Evolutionary conservation across 768 basidiomycete species (phyloP), one percentile per base, ranked within the genome.

Genomic region (Collybiopsis luxurians): DNA sequence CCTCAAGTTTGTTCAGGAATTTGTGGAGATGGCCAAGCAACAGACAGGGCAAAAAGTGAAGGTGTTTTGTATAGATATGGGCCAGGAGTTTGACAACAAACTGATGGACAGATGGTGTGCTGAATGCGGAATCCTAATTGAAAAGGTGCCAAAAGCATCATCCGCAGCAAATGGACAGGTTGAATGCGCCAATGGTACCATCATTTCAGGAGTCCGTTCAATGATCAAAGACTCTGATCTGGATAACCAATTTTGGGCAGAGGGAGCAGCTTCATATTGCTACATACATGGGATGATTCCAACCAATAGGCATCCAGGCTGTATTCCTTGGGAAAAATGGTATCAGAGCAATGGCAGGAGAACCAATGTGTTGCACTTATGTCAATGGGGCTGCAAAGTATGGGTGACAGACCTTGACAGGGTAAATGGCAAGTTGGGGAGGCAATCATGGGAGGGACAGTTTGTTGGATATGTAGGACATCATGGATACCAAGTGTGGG

Each of bases 391-490:
- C 17, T 44, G 57, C 17, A 4, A 26, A 12, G 57, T 52, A 38
- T 58, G 52, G 56, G 60, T 58, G 5, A 61, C 55, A n/a, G 61
- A 61, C 43, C 45, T 61, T 2, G 61, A 61, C 23, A 6, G 44
- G 2, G 4, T 19, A 1, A 39, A 45, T 3, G 61, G 61, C 4
- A 62, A 62, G 53, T 42, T 62, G 30, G 59, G 61, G 0, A 9
- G 49, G 26, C 61, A 60, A 27, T 26, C 55, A 5, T 62, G 61
- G 61, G 27, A 60, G 23, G 61, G 61, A n/a, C 1, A 26, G 27
- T n/a, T 62, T 55, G 53, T 62, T 15, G 58, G 59, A 23, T 62
- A 62, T 36, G 54, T 62, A 58, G 61, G 56, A 6, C 50, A 51
- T 0, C 55, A 51, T 6, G 61, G 61, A 4, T 59, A 59, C 28